These are phyloP conservation scores for Aspergillus quadrilineatus DNA, from an alignment of 2,329 filamentous ascomycete genomes.

Conservation along the genomic window DNA sequence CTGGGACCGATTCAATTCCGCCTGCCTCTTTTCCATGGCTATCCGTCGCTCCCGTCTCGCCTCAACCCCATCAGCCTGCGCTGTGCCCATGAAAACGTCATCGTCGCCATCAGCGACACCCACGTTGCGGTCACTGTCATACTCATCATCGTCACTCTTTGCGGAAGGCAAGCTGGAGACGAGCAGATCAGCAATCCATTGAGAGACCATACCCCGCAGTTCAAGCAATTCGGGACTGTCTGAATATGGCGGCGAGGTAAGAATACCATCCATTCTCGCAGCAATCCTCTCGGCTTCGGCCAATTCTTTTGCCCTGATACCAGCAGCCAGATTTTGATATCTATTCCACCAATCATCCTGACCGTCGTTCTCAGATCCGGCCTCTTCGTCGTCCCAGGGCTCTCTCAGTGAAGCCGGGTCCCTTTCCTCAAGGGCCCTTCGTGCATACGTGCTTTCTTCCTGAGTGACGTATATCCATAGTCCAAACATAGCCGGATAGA, in stretches of 20 bases:
- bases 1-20: conserved; percentile 33
- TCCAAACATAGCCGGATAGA: conserved; percentile 77
- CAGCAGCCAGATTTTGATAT: conserved; percentile 33
- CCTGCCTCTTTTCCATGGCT: conserved; percentile 34
- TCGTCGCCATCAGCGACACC: conserved; percentile 12
- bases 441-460: conserved; percentile 54
- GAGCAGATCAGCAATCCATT: conserved; percentile 72
- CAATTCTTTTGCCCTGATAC: conserved; percentile 54
- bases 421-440: conserved; percentile 39
- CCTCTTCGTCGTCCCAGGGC: conserved; percentile 34
- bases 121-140: background rate
- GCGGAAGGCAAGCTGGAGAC: conserved; percentile 33
- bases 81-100: conserved; percentile 19
- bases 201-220: conserved; percentile 69
- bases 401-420: conserved; percentile 25
- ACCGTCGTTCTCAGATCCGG: conserved; percentile 23
- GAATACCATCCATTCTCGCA: conserved; percentile 66
- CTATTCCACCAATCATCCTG: conserved; percentile 33
- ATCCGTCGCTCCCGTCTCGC: conserved; percentile 32
- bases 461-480: conserved; percentile 77
- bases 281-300: conserved; percentile 63
- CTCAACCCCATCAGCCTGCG: conserved; percentile 28
- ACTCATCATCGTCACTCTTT: conserved; percentile 14
- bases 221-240: conserved; percentile 66
- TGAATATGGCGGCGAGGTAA: conserved; percentile 69